These are phyloP conservation scores for Ceratobasidium sp. DNA, from an alignment of 1,284 basidiomycete species.

Conservation along the genomic window DNA sequence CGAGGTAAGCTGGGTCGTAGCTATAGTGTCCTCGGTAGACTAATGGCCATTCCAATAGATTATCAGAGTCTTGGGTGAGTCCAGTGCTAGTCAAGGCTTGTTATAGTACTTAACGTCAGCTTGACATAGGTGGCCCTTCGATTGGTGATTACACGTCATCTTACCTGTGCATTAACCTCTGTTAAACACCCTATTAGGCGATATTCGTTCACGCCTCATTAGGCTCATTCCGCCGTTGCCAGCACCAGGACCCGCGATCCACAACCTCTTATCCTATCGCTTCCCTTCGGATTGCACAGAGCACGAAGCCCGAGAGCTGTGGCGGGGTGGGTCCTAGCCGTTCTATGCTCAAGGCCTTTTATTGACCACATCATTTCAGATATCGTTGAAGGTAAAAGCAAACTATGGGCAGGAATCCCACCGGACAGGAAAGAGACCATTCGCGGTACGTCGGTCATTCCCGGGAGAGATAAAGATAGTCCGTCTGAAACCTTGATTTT, in stretches of 20 bases:
- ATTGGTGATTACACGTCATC: constrained; percentile 67
- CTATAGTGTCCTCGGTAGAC: constrained; percentile 1
- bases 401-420: constrained; percentile 89
- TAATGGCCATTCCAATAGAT: constrained; percentile 58
- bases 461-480: not conserved
- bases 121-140: constrained; percentile 72
- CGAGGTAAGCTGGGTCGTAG: constrained; percentile 58
- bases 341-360: not conserved
- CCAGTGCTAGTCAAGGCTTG: constrained; percentile 16
- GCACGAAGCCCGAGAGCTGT: constrained; percentile 85
- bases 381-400: constrained; percentile 90
- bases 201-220: constrained; percentile 84
- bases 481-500: constrained; percentile 21
- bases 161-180: constrained; percentile 4
- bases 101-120: constrained; percentile 13
- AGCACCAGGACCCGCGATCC: constrained; percentile 74
- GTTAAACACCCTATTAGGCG: constrained; percentile 62
- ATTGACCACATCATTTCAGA: constrained; percentile 56
- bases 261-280: constrained; percentile 82
- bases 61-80: constrained; percentile 74
- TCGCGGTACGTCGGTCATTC: constrained; percentile 65
- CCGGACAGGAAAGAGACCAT: constrained; percentile 93
- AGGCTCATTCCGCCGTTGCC: constrained; percentile 79
- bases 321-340: constrained; percentile 64
- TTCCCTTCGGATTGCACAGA: constrained; percentile 77